phyloP scores from a whole-genome alignment of 345 rosid species.

The Populus pruinosa region DNA sequence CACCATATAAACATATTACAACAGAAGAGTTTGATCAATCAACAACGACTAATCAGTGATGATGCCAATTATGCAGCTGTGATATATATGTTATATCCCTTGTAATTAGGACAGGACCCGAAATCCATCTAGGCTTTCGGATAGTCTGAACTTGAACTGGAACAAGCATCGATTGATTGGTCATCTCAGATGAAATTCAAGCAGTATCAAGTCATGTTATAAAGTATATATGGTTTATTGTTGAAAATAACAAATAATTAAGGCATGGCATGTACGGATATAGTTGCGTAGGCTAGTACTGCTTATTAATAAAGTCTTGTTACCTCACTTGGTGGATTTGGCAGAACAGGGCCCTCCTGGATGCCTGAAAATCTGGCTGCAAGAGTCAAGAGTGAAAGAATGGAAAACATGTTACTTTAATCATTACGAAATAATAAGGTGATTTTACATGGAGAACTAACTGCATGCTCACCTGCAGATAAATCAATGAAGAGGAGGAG shows the following conservation, averaged over 20 bases:
- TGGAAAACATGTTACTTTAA: neutral
- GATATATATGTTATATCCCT: neutral
- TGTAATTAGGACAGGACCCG: neutral
- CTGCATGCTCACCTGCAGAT: constrained; percentile 19
- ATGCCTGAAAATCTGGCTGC: constrained; percentile 20
- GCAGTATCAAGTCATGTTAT: neutral
- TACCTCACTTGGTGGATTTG: constrained; percentile 21
- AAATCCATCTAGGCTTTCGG: neutral
- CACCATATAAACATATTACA: neutral
- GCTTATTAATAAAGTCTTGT: neutral
- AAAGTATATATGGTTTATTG: neutral
- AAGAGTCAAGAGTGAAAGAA: neutral
- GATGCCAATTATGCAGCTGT: neutral
- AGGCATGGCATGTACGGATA: neutral
- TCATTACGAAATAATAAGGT: neutral
- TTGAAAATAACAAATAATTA: neutral
- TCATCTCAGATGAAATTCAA: neutral
- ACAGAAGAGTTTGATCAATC: neutral
- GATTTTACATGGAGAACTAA: neutral
- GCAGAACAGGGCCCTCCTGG: neutral
- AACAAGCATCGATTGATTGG: neutral
- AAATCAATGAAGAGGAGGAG: constrained; percentile 16
- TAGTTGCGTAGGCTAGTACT: neutral
- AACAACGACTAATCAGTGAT: neutral
- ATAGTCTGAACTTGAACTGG: neutral